These are phyloP conservation scores for Yamagishiella unicocca DNA, from an alignment of 139 green algal genomes.

Conservation along the genomic window DNA sequence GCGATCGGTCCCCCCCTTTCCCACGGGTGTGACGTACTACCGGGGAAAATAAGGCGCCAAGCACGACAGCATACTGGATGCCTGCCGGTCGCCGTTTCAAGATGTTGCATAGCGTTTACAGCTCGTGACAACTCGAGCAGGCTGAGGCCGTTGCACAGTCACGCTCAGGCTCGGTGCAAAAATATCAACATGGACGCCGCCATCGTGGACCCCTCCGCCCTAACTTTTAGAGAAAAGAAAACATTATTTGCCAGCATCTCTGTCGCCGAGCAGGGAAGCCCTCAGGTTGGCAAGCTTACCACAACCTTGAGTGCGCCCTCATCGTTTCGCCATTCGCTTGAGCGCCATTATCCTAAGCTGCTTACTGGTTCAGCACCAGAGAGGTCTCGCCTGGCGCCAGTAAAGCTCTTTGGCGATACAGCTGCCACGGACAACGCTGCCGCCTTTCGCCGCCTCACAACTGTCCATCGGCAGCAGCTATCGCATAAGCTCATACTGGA, in stretches of 20 bases:
- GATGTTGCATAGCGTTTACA: too few species aligned
- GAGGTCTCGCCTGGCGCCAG: not conserved
- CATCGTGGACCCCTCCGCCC: not conserved
- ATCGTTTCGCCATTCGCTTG: not conserved
- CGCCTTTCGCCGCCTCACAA: not conserved
- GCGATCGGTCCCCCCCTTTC: too few species aligned
- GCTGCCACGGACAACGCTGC: not conserved
- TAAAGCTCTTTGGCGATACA: not conserved
- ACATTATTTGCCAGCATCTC: not conserved
- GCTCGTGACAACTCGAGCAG: too few species aligned
- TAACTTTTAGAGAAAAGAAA: constrained; percentile 16
- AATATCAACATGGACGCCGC: not conserved
- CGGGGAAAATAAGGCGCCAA: too few species aligned
- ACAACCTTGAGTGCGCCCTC: not conserved
- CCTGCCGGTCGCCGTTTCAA: too few species aligned
- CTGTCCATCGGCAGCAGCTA: not conserved
- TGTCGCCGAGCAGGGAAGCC: not conserved
- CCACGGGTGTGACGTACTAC: too few species aligned
- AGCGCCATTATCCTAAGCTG: not conserved
- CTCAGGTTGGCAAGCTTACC: not conserved
- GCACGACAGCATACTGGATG: too few species aligned
- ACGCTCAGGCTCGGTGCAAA: too few species aligned
- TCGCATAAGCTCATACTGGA: constrained; percentile 13
- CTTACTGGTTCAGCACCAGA: not conserved
- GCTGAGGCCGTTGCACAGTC: too few species aligned